phyloP scores from a whole-genome alignment of 768 basidiomycete genomes.

The Amylocystis lapponica region DNA sequence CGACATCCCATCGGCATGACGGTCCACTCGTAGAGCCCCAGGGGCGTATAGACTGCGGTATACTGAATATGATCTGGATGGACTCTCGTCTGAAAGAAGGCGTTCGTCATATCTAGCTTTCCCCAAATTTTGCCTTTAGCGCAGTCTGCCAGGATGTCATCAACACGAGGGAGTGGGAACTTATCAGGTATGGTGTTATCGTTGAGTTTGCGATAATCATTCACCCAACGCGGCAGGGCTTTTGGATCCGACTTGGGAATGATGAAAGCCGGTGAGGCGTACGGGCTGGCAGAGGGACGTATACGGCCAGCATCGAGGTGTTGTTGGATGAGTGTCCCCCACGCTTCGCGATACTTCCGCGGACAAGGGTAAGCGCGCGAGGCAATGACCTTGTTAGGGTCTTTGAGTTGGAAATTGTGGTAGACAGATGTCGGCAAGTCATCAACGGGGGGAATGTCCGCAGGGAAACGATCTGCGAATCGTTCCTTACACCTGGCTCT shows the following conservation, averaged over 20 bases:
- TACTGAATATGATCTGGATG: constrained; percentile 23
- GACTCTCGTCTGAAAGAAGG: constrained; percentile 28
- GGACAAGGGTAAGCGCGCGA: neutral
- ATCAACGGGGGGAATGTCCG: constrained; percentile 17
- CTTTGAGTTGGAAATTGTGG: constrained; percentile 12
- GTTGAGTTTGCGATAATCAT: constrained; percentile 15
- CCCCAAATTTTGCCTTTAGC: constrained; percentile 12
- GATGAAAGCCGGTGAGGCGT: constrained; percentile 13
- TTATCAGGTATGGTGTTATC: constrained; percentile 12
- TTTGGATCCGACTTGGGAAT: constrained; percentile 7
- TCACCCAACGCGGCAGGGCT: constrained; percentile 15
- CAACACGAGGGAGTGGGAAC: constrained; percentile 12
- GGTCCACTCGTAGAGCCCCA: constrained; percentile 35
- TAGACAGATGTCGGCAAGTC: constrained; percentile 12
- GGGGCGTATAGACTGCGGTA: constrained; percentile 34
- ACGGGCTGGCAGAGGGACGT: constrained; percentile 24
- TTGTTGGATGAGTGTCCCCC: constrained; percentile 10
- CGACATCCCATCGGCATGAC: constrained; percentile 36
- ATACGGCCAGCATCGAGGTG: constrained; percentile 40
- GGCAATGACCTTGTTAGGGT: constrained; percentile 1
- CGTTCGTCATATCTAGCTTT: constrained; percentile 12
- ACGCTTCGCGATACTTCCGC: constrained; percentile 1
- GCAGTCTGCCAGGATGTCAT: constrained; percentile 15
- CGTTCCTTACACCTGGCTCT: neutral
- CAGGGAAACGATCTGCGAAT: constrained; percentile 14